phyloP scores from a whole-genome alignment of 2,329 filamentous ascomycete genomes.

The Fusarium oxysporum region DNA sequence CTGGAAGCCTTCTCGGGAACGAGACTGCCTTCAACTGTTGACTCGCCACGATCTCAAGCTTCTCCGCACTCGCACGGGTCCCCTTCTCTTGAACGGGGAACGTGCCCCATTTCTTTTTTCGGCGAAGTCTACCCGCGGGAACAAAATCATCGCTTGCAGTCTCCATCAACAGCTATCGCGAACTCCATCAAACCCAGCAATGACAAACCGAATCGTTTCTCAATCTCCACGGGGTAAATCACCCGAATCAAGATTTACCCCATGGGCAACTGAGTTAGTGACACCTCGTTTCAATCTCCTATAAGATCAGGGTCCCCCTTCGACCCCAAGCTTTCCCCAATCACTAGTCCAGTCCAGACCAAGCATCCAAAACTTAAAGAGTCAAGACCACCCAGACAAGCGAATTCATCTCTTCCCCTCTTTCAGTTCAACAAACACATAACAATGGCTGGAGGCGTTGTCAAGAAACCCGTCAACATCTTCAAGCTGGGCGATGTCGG shows the following conservation, averaged over 20 bases:
- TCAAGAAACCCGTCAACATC: conserved; percentile 26
- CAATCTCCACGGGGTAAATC: conserved; percentile 16
- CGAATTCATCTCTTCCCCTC: not conserved
- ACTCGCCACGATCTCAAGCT: not conserved
- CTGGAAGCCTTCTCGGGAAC: not conserved
- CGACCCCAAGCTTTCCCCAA: conserved; percentile 14
- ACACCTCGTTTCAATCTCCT: not conserved
- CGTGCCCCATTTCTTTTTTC: not conserved
- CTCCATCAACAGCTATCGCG: not conserved
- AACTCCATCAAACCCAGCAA: not conserved
- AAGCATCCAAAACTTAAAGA: conserved; percentile 2
- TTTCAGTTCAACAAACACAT: not conserved
- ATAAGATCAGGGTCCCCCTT: conserved; percentile 16
- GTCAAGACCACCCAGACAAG: not conserved
- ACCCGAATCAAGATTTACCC: conserved; percentile 10
- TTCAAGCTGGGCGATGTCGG: conserved; percentile 18
- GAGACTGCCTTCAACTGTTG: not conserved
- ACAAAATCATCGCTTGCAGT: not conserved
- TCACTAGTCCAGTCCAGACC: not conserved
- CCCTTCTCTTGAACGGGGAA: not conserved
- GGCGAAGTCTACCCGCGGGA: not conserved
- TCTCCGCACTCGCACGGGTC: not conserved
- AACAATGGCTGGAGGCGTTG: conserved; percentile 17
- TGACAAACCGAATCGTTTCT: conserved; percentile 5
- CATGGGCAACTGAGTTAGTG: conserved; percentile 11